A percentile compares a stretch with the other conserved stretches of the same genome.
Evolutionary conservation across 2,329 filamentous ascomycete genomes (phyloP).

Genomic region (Colletotrichum truncatum): DNA sequence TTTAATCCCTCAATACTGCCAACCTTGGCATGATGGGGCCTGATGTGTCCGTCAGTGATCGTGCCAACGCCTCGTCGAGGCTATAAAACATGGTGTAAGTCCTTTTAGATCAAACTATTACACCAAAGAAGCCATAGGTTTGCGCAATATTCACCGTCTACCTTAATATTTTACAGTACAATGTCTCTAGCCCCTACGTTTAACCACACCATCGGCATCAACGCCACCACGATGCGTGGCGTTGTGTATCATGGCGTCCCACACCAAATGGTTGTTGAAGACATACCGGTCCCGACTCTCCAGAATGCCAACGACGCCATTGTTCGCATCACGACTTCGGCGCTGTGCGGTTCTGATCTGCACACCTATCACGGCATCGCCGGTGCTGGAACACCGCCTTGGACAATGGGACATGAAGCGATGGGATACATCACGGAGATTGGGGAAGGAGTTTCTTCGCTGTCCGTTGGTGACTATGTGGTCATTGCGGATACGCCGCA

Average conservation of each 20-base stretch:
- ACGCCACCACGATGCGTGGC: neutral
- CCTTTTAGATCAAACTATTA: too few species aligned
- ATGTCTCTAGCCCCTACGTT: too few species aligned
- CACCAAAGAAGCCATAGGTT: too few species aligned
- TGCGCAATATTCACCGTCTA: too few species aligned
- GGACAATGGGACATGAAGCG: constrained; percentile 48
- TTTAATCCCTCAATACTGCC: too few species aligned
- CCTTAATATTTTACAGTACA: too few species aligned
- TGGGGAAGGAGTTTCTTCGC: constrained; percentile 42
- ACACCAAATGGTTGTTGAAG: neutral
- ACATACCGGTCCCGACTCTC: constrained; percentile 31
- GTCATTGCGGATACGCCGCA: constrained; percentile 41
- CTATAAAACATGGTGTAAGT: too few species aligned
- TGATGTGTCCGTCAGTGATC: too few species aligned
- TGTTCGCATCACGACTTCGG: constrained; percentile 42
- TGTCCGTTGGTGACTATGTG: constrained; percentile 49
- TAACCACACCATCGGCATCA: too few species aligned
- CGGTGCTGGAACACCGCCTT: constrained; percentile 31
- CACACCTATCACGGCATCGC: constrained; percentile 41
- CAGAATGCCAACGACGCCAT: constrained; percentile 41
- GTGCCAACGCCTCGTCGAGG: too few species aligned
- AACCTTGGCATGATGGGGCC: too few species aligned
- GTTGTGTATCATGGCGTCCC: neutral
- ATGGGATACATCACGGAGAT: constrained; percentile 46
- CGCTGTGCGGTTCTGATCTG: constrained; percentile 45